Evolutionary conservation across 2,329 filamentous ascomycete species (phyloP).

Genomic region (Drechslerella dactyloides): DNA sequence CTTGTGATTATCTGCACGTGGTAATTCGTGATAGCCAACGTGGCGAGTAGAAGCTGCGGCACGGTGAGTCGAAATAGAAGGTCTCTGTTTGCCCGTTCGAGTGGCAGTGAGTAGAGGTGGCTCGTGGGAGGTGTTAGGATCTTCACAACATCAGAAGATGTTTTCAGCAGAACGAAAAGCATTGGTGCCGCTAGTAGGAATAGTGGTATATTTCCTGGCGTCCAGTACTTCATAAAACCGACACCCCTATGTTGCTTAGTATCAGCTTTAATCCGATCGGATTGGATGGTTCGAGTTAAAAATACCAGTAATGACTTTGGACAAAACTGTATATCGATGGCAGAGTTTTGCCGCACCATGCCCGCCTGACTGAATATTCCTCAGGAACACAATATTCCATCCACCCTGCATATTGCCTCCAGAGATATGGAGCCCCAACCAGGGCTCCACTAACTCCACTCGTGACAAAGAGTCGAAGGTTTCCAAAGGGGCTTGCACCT

Average conservation of each 20-base stretch:
- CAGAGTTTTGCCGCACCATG: slow-evolving; percentile 74
- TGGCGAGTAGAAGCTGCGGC: slow-evolving; percentile 73
- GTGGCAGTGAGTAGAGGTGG: slow-evolving; percentile 26
- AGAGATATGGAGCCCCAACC: slow-evolving; percentile 67
- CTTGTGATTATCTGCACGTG: slow-evolving; percentile 95
- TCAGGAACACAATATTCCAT: slow-evolving; percentile 28
- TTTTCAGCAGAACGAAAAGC: slow-evolving; percentile 68
- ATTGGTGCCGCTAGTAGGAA: slow-evolving; percentile 84
- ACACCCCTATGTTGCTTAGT: slow-evolving; percentile 70
- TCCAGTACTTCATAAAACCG: slow-evolving; percentile 92
- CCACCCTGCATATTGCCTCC: slow-evolving; percentile 49
- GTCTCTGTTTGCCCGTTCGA: slow-evolving; percentile 36
- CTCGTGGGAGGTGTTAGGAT: slow-evolving; percentile 8
- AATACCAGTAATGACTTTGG: slow-evolving; percentile 85
- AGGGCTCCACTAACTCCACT: slow-evolving; percentile 71
- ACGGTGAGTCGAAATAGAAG: slow-evolving; percentile 68
- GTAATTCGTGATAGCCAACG: slow-evolving; percentile 76
- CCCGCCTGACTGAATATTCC: slow-evolving; percentile 59
- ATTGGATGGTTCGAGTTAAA: not conserved
- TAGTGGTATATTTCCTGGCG: slow-evolving; percentile 78
- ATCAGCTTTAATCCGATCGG: slow-evolving; percentile 26
- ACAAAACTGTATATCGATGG: slow-evolving; percentile 94
- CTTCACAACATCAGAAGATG: slow-evolving; percentile 19
- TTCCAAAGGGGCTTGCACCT: slow-evolving; percentile 55
- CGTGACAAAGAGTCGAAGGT: slow-evolving; percentile 64